These are phyloP conservation scores for Kingdonia uniflora DNA, from an alignment of 164 flowering plant genomes.

Conservation along the genomic window DNA sequence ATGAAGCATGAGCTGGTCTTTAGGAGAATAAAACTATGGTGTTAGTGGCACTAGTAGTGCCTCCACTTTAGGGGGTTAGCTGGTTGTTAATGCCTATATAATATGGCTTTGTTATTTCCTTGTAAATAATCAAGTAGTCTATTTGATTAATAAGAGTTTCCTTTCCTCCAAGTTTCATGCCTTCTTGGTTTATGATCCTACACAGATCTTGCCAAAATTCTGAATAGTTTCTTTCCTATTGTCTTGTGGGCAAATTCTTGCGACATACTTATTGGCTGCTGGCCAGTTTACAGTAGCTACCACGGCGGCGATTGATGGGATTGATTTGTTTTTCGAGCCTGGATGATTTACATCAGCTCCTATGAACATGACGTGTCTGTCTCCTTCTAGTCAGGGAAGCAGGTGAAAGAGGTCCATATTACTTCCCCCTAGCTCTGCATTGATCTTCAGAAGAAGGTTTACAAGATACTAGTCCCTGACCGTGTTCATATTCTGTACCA, in stretches of 20 bases:
- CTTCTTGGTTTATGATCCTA: too few relatives aligned
- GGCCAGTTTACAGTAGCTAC: constrained; percentile 83
- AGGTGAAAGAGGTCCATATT: constrained; percentile 43
- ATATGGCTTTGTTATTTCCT: too few relatives aligned
- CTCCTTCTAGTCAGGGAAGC: constrained; percentile 31
- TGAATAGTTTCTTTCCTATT: constrained; percentile 42
- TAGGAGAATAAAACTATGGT: too few relatives aligned
- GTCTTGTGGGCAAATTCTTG: constrained; percentile 39
- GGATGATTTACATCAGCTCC: constrained; percentile 97
- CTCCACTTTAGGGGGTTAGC: too few relatives aligned
- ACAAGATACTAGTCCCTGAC: too few relatives aligned
- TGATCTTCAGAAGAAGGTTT: constrained; percentile 81
- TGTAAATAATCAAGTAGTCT: too few relatives aligned
- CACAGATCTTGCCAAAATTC: constrained; percentile 52
- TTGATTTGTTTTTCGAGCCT: constrained; percentile 18
- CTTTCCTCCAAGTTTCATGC: too few relatives aligned
- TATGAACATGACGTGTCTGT: constrained; percentile 51
- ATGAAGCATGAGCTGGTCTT: too few relatives aligned
- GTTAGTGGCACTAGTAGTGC: too few relatives aligned
- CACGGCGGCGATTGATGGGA: constrained; percentile 77
- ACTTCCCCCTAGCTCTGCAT: constrained; percentile 83
- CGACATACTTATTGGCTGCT: constrained; percentile 61
- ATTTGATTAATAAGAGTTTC: too few relatives aligned
- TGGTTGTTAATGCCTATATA: too few relatives aligned
- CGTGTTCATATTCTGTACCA: too few relatives aligned